Evolutionary conservation across 306 rosid genomes (phyloP), one percentile per base, ranked within the genome.

Genomic region (Dalbergia cochinchinensis): DNA sequence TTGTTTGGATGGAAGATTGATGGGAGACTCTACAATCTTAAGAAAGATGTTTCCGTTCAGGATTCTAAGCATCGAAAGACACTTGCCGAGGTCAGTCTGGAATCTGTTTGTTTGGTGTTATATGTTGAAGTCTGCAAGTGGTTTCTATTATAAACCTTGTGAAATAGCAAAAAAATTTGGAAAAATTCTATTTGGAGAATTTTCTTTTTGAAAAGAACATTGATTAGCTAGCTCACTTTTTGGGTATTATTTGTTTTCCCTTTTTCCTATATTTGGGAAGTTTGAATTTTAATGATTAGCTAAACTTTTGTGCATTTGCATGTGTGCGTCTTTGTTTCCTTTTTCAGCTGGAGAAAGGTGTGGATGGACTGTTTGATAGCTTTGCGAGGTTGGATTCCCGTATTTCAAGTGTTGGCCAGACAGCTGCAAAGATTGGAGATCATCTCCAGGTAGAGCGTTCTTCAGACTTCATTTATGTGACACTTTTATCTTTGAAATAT

Each of bases 341-440:
- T 82, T 78, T 78, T 83, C 96, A 96, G 99, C 89, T 96, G 55
- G 99, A 96, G 88, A 93, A 92, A 87, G 98, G 99, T 76, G 98
- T 96, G 58, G 99, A 96, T 86, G 99, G 99, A 80, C 84, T 96
- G 88, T 96, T 96, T 79, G 92, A 81, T 80, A 96, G 99, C 94
- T 96, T 96, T 85, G 98, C 97, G 18, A 87, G 99, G 87, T 80
- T 96, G 86, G 99, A 96, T 91, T 91, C 98, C 3, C 97, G 99
- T 53, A 96, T 96, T 80, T 96, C 99, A 71, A 96, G 99, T 89
- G 99, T 96, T 74, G 99, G 98, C 64, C 99, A 96, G 85, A 96
- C 99, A 54, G 99, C 99, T 65, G 99, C 99, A 15, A 96, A 96
- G 87, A 96, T 96, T 71, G 99, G 99, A 79, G 99, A 96, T 89